Percentiles rank a stretch among this genome's conserved stretches.
Evolutionary conservation across 441 rosid species (phyloP).

Genomic region (Eruca vesicaria): DNA sequence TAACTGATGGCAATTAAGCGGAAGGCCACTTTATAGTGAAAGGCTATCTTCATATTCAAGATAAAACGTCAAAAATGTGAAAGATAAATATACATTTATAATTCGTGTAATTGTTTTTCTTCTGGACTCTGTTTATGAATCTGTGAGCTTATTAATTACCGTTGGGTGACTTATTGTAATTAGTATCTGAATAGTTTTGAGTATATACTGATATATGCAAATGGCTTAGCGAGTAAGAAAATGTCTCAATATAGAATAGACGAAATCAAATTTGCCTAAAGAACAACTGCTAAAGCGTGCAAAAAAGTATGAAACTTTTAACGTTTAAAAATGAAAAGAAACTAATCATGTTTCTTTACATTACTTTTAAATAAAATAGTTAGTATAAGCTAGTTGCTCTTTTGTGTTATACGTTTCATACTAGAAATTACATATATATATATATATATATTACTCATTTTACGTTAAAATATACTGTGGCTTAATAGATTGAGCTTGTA

Average conservation of each 20-base stretch:
- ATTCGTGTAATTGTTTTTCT: not conserved
- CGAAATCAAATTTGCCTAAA: conserved; percentile 12
- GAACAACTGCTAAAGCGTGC: conserved; percentile 12
- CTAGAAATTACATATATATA: not conserved
- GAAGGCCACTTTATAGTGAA: not conserved
- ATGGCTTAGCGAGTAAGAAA: conserved; percentile 31
- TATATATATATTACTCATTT: not conserved
- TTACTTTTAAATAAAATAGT: not conserved
- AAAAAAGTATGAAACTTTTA: conserved; percentile 13
- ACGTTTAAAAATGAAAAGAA: not conserved
- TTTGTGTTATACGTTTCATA: not conserved
- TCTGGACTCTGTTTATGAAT: not conserved
- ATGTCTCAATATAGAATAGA: conserved; percentile 8
- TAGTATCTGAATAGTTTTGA: not conserved
- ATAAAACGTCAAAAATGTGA: not conserved
- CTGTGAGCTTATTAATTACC: too few species aligned
- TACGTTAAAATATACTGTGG: not conserved
- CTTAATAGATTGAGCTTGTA: not conserved
- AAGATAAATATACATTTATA: not conserved
- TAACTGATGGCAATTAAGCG: not conserved
- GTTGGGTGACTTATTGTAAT: too few species aligned
- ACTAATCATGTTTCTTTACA: not conserved
- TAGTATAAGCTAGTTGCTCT: not conserved
- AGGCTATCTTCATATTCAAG: not conserved
- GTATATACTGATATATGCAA: not conserved